Percentiles rank a stretch among this genome's conserved stretches.
Conservation (phyloP, 2,329 filamentous ascomycete species). For the Huntiella decipiens region DNA sequence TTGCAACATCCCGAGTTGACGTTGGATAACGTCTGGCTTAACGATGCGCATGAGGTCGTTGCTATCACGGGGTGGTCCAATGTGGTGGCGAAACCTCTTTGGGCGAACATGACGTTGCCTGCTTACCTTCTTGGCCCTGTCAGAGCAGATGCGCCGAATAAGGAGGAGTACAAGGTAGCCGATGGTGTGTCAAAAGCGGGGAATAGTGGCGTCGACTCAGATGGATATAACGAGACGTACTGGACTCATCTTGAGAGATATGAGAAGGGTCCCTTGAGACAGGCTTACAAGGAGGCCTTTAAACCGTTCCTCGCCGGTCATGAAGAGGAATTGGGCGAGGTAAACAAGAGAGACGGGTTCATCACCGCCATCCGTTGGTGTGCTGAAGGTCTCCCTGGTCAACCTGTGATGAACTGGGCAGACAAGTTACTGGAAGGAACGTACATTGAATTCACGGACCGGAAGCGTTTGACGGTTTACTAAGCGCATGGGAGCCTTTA, state of each 20-base stretch:
- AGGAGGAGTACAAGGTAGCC: neutral
- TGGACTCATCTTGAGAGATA: neutral
- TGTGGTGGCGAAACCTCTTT: neutral
- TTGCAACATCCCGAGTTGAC: neutral
- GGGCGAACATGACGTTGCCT: neutral
- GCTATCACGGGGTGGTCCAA: neutral
- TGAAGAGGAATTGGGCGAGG: neutral
- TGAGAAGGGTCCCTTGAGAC: neutral
- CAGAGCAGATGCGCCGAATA: neutral
- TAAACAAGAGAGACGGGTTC: neutral
- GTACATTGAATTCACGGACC: constrained; percentile 22
- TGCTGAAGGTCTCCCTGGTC: neutral
- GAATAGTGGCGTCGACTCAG: neutral
- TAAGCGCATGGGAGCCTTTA: neutral
- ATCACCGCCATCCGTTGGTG: constrained; percentile 1
- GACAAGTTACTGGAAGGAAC: neutral
- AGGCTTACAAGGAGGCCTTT: neutral
- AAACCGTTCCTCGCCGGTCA: neutral
- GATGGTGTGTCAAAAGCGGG: neutral
- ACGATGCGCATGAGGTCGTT: neutral
- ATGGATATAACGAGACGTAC: neutral
- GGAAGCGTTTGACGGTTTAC: neutral
- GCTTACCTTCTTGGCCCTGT: neutral
- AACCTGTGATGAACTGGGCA: neutral
- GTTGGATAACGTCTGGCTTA: neutral